These are phyloP conservation scores for Solanum raphanifolium DNA, from an alignment of 257 asterid species.

Conservation along the genomic window DNA sequence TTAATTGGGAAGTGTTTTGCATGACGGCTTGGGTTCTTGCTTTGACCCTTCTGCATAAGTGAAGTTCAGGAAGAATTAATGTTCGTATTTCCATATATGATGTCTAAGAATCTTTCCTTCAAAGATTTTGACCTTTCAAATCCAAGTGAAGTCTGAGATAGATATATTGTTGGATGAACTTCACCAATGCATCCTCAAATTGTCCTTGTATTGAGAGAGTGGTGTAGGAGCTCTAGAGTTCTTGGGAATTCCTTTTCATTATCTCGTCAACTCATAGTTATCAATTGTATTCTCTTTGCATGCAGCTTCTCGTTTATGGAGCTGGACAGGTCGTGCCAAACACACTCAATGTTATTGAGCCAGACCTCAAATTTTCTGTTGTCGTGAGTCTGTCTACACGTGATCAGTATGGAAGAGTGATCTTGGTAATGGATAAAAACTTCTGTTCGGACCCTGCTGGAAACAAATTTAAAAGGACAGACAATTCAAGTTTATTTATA, in stretches of 20 bases:
- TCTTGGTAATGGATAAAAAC: constrained; percentile 59
- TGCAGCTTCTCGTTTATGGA: constrained; percentile 88
- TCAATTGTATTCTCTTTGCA: constrained; percentile 14
- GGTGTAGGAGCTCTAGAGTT: neutral
- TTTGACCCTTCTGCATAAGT: neutral
- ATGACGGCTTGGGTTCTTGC: neutral
- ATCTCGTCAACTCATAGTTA: neutral
- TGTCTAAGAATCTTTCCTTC: neutral
- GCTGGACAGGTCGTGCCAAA: constrained; percentile 62
- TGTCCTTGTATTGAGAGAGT: neutral
- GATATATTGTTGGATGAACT: neutral
- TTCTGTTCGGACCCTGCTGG: constrained; percentile 84
- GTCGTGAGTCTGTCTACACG: constrained; percentile 43
- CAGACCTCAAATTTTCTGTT: constrained; percentile 52
- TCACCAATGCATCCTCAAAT: neutral
- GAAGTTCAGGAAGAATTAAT: neutral
- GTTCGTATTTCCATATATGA: neutral
- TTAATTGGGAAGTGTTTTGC: neutral
- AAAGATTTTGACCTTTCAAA: neutral
- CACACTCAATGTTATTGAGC: constrained; percentile 41
- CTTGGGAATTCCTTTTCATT: neutral
- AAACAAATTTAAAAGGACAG: constrained; percentile 56
- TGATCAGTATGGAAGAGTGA: constrained; percentile 52
- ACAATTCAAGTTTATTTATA: constrained; percentile 56
- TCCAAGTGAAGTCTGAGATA: neutral